Conservation (phyloP, 2,329 filamentous ascomycete genomes). For the Ceratocystis diversiconidia region DNA sequence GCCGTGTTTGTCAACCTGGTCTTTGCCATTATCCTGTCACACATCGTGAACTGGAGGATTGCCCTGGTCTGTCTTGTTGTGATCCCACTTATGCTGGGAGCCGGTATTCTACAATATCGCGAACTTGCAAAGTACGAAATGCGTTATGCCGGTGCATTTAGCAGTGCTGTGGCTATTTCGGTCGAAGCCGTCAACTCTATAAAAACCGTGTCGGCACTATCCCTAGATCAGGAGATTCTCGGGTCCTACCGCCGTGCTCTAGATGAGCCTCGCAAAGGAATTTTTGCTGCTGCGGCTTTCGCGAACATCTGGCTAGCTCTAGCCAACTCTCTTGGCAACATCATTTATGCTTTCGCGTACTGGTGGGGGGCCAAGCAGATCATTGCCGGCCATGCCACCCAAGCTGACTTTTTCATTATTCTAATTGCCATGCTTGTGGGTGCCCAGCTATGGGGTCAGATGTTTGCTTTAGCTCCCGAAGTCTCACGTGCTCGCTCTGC, state of each 20-base stretch:
- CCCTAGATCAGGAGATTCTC: constrained; percentile 38
- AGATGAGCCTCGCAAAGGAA: constrained; percentile 39
- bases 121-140: constrained; percentile 48
- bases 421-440: constrained; percentile 57
- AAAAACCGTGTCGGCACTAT: constrained; percentile 46
- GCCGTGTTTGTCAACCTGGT: constrained; percentile 55
- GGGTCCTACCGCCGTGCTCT: constrained; percentile 39
- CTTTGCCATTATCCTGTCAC: constrained; percentile 52
- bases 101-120: constrained; percentile 54
- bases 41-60: constrained; percentile 63
- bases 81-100: constrained; percentile 53
- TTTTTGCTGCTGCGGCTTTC: constrained; percentile 33
- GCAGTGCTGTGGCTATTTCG: constrained; percentile 47
- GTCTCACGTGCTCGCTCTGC: constrained; percentile 53
- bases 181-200: constrained; percentile 53
- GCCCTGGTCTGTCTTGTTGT: constrained; percentile 56
- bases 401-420: constrained; percentile 62
- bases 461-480: constrained; percentile 62
- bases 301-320: constrained; percentile 48
- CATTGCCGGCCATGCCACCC: constrained; percentile 46
- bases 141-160: constrained; percentile 49
- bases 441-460: constrained; percentile 58
- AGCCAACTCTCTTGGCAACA: constrained; percentile 45
- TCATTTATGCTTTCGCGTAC: constrained; percentile 62
- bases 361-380: constrained; percentile 69